Conservation (phyloP, 257 asterid genomes). For the Solanum bulbocastanum region DNA sequence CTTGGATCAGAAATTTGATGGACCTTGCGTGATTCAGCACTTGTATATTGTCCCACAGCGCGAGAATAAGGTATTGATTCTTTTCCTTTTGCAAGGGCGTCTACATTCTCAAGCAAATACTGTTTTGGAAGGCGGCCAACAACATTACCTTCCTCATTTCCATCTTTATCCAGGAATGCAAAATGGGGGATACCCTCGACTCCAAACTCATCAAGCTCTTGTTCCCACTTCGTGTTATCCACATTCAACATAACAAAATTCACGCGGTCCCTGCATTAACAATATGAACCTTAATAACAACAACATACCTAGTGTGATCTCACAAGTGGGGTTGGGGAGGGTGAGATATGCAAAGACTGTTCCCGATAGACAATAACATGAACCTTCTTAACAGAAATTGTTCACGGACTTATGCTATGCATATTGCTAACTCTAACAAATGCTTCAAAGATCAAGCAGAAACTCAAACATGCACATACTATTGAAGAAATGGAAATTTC, state of each 20-base stretch:
- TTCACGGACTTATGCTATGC: background rate
- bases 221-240: slow-evolving; percentile 99
- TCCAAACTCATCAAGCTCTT: slow-evolving; percentile 99
- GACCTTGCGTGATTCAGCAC: slow-evolving; percentile 56
- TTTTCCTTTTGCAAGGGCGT: slow-evolving; percentile 83
- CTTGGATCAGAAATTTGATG: slow-evolving; percentile 76
- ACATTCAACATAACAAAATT: slow-evolving; percentile 97
- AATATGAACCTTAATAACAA: background rate
- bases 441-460: background rate
- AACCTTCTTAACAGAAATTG: background rate
- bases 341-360: background rate
- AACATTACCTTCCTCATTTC: slow-evolving; percentile 91
- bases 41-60: slow-evolving; percentile 71
- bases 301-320: background rate
- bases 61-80: slow-evolving; percentile 80
- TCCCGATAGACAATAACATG: background rate
- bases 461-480: background rate
- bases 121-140: slow-evolving; percentile 84
- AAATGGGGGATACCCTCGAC: slow-evolving; percentile 99
- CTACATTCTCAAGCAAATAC: slow-evolving; percentile 73
- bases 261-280: slow-evolving; percentile 53
- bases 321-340: background rate
- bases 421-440: background rate
- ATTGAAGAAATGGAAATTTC: background rate
- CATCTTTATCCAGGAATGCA: slow-evolving; percentile 78